Evolutionary conservation across 2,329 filamentous ascomycete genomes (phyloP), one percentile per base, ranked within the genome.

Genomic region (Lasiodiplodia citricola): DNA sequence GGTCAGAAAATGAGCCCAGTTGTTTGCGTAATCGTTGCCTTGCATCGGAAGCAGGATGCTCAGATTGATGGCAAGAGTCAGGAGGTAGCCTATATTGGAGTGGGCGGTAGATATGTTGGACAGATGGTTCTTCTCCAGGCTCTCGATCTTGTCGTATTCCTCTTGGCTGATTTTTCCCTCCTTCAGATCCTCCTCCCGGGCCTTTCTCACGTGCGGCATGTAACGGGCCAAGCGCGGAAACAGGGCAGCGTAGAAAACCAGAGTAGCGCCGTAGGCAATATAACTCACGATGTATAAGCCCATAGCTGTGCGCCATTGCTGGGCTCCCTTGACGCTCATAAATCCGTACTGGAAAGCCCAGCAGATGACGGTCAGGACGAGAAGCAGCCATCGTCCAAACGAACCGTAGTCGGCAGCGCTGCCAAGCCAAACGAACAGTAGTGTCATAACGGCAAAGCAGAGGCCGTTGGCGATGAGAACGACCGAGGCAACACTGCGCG

Each of bases 401-500:
- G 58, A 65, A 8, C 67, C 67, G 28, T 68, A 68, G 75, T 92
- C 90, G 71, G 85, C 85, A 70, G 85, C 86, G 0, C 82, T 82
- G 66, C 86, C 86, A 2, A 87, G 81, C 69, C 83, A 73, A 31
- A 88, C 78, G 73, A 88, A 87, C 5, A 88, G 74, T 8, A 87
- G 83, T 35, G 88, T 85, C 75, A 92, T 90, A 44, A 90, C 85
- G 1, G 89, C 88, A 74, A 92, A 92, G 18, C 86, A 88, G 68
- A 91, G 87, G 66, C 90, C 90, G 73, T 91, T 91, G 75, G 84
- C 84, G 0, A 91, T 81, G 8, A 92, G 80, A 4, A 92, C 87
- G 66, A 91, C 88, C 68, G 86, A 88, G 75, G 90, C 89, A 73
- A 90, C 86, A n/a, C 87, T 87, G 66, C 88, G 84, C 8, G 67